These are phyloP conservation scores for Trypanosoma avium DNA, from an alignment of 208 protist species.

Conservation along the genomic window DNA sequence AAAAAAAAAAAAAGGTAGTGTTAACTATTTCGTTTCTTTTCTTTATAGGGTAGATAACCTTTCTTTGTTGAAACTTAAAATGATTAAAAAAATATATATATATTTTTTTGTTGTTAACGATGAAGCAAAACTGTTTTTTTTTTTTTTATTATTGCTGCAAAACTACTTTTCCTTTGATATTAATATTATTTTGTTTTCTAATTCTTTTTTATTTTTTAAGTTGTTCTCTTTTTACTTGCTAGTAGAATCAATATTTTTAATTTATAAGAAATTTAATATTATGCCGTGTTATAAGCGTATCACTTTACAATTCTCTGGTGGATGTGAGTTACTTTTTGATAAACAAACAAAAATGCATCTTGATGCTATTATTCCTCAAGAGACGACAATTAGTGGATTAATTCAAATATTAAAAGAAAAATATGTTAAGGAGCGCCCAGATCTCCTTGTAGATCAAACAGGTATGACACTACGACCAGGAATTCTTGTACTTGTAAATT, in stretches of 20 bases:
- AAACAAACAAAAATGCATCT: slow-evolving; percentile 42
- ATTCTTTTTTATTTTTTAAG: neutral
- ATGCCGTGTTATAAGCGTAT: slow-evolving; percentile 34
- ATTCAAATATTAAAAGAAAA: slow-evolving; percentile 49
- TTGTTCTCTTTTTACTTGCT: neutral
- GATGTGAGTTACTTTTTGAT: slow-evolving; percentile 83
- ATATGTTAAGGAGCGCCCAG: slow-evolving; percentile 69
- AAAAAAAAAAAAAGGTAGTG: no score
- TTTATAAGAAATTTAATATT: neutral
- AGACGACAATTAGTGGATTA: slow-evolving; percentile 44
- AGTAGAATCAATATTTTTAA: neutral
- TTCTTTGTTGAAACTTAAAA: no score
- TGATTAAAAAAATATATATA: no score
- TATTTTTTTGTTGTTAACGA: no score
- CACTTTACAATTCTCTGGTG: slow-evolving; percentile 58
- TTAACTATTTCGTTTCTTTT: no score
- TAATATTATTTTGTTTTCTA: neutral
- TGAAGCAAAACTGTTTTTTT: no score
- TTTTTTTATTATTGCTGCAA: no score
- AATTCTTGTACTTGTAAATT: slow-evolving; percentile 93
- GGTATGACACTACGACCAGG: slow-evolving; percentile 81
- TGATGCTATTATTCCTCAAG: slow-evolving; percentile 35
- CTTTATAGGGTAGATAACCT: no score
- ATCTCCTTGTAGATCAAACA: slow-evolving; percentile 72
- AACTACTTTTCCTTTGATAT: no score